These are phyloP conservation scores for Conoideocrella luteorostrata DNA, from an alignment of 2,329 filamentous ascomycete genomes.

Conservation along the genomic window DNA sequence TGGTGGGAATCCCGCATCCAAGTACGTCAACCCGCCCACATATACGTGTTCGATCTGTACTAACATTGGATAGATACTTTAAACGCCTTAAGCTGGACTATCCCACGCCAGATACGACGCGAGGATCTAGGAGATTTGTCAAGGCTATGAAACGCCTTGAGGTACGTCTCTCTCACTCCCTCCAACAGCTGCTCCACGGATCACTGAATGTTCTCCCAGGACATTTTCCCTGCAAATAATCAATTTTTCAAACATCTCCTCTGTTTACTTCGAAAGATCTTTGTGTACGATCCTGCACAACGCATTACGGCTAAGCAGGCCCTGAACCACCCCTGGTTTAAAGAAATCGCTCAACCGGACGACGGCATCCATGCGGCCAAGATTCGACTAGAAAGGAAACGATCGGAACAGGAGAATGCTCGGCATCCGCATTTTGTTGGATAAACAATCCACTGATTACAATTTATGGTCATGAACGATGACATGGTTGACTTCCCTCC, in stretches of 20 bases:
- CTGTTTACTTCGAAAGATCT: constrained; percentile 53
- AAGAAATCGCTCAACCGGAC: constrained; percentile 49
- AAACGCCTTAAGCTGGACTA: constrained; percentile 61
- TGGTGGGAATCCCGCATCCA: constrained; percentile 55
- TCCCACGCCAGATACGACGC: constrained; percentile 55
- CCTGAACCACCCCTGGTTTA: constrained; percentile 55
- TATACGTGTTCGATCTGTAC: neutral
- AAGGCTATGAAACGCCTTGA: constrained; percentile 65
- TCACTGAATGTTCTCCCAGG: constrained; percentile 4
- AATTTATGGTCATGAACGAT: neutral
- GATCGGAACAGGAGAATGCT: constrained; percentile 8
- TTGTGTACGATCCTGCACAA: constrained; percentile 52
- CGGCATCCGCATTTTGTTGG: constrained; percentile 2
- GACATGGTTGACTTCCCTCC: neutral
- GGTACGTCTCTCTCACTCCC: constrained; percentile 34
- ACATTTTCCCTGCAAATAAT: constrained; percentile 50
- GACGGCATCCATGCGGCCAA: constrained; percentile 56
- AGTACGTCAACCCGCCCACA: constrained; percentile 36
- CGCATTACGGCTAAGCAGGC: constrained; percentile 56
- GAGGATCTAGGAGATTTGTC: constrained; percentile 60
- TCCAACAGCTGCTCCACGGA: neutral
- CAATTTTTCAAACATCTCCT: constrained; percentile 49
- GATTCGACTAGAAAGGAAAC: constrained; percentile 30
- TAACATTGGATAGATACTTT: constrained; percentile 48
- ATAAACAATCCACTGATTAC: neutral